Base-by-base conservation (phyloP, 169 alveolate genomes). In the Amoebophrya sp. region DNA sequence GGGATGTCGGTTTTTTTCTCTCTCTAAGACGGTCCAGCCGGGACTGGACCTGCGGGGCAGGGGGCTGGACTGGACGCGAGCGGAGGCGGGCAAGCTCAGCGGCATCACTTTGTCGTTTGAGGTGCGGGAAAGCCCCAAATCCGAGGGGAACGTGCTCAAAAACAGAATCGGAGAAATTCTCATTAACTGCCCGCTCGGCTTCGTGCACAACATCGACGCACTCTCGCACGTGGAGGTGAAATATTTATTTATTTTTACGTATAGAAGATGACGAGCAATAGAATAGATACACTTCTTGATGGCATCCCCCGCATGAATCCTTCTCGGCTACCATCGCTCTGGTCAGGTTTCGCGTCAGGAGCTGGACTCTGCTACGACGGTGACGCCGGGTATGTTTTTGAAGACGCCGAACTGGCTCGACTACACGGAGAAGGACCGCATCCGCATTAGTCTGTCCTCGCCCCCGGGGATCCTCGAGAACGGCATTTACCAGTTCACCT, bases 171-270 rank as follows among this genome's bases (percentile, higher is more conserved):
- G 78, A 16, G 78, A 58, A 16, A 58, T 58, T 16, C 23, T 58
- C 34, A 58, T 58, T 29, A 58, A 58, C 34, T 58, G 7, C 78
- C 78, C 78, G 78, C 4, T 23, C 10, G 78, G 78, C 23, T 58
- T 58, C 23, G 78, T 58, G 78, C 78, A 58, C 78, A 58, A 58
- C 78, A 58, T 58, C 78, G 78, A 58, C 78, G 78, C 78, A 29
- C 23, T 58, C 7, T 58, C 78, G 23, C 78, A 58, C 34, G 78
- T 58, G 78, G 78, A 58, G 23, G 78, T n/a, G n/a, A n/a, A n/a
- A n/a, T n/a, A n/a, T n/a, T n/a, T n/a, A n/a, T n/a, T n/a, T n/a
- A n/a, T n/a, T n/a, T n/a, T n/a, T n/a, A n/a, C n/a, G n/a, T n/a
- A n/a, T n/a, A n/a, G n/a, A n/a, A n/a, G n/a, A n/a, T n/a, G n/a